Evolutionary conservation across 352 stramenopile species (phyloP), one percentile per base, ranked within the genome.

Genomic region (Phytophthora capsici): DNA sequence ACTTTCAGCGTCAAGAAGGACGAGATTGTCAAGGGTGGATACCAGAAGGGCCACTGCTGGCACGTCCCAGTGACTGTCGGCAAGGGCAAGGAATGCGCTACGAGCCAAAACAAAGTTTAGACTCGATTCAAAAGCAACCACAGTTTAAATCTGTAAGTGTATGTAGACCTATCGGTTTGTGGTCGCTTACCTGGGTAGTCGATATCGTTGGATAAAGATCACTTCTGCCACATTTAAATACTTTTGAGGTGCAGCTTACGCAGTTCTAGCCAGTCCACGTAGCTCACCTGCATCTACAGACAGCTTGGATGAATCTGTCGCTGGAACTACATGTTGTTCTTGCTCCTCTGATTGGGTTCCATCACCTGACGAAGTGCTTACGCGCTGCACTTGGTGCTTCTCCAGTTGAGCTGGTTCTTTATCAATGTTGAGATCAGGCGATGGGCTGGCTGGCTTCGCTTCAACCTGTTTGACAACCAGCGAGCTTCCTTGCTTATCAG

Each of bases 11-110:
- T 88, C 23, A 76, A 81, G 19, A 86, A 91, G 67, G 71, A 82
- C 12, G 67, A 93, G 65, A 93, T 93, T 41, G 82, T 90, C 43
- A 76, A 78, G 43, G 88, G 88, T n/a, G 88, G 86, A 28, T 87
- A 86, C 58, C 80, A 91, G 63, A 90, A 89, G 62, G 80, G 78
- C 23, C 86, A 96, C 74, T 96, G 88, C 80, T 96, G 86, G 86
- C 84, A 94, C 44, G 72, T 96, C 10, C 88, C 88, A 0, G 81
- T 91, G 14, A 94, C 86, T 6, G 55, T 89, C 22, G 73, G 82
- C 23, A 68, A 75, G 19, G 88, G 86, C 32, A 84, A 79, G 30
- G 84, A 90, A 57, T 96, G 88, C 66, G 62, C 71, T 9, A 66
- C 60, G 12, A 75, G 63, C 34, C 8, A 65, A 40, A 75, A 69